Evolutionary conservation across 2,329 filamentous ascomycete species (phyloP).

Genomic region (Scedosporium boydii): DNA sequence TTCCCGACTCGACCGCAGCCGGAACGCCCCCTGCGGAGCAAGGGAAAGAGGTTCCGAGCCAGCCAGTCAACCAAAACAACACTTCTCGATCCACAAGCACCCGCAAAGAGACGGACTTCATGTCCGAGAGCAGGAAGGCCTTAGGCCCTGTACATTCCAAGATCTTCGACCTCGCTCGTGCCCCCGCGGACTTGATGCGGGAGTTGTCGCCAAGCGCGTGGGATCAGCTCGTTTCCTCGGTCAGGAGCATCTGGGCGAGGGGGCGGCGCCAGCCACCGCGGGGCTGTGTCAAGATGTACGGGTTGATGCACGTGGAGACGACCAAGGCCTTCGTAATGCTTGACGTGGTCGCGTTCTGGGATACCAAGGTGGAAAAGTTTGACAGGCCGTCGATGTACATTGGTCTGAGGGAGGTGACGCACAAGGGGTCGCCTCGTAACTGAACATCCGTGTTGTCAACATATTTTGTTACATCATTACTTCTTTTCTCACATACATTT

Average conservation of each 20-base stretch:
- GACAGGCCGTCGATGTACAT: neutral
- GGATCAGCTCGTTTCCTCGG: conserved; percentile 17
- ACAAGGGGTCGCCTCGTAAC: neutral
- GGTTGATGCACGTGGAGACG: conserved; percentile 43
- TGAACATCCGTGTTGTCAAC: neutral
- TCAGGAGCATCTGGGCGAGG: conserved; percentile 36
- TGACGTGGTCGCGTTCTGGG: conserved; percentile 43
- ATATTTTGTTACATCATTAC: too few relatives aligned
- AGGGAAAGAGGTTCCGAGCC: neutral
- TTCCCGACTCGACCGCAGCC: neutral
- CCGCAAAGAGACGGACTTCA: conserved; percentile 32
- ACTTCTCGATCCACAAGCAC: neutral
- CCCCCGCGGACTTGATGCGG: conserved; percentile 21
- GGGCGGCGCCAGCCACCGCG: conserved; percentile 32
- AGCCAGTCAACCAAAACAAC: conserved; percentile 19
- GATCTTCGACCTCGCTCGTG: conserved; percentile 22
- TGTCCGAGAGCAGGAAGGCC: conserved; percentile 30
- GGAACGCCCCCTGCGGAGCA: neutral
- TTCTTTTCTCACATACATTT: too few relatives aligned
- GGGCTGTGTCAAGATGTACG: conserved; percentile 43
- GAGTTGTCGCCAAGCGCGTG: conserved; percentile 11
- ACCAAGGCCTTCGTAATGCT: conserved; percentile 36
- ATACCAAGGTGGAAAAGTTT: conserved; percentile 42
- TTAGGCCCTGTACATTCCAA: conserved; percentile 15
- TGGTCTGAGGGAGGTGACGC: neutral